phyloP scores from a whole-genome alignment of 2,329 filamentous ascomycete species.

The Ophiocordyceps australis region DNA sequence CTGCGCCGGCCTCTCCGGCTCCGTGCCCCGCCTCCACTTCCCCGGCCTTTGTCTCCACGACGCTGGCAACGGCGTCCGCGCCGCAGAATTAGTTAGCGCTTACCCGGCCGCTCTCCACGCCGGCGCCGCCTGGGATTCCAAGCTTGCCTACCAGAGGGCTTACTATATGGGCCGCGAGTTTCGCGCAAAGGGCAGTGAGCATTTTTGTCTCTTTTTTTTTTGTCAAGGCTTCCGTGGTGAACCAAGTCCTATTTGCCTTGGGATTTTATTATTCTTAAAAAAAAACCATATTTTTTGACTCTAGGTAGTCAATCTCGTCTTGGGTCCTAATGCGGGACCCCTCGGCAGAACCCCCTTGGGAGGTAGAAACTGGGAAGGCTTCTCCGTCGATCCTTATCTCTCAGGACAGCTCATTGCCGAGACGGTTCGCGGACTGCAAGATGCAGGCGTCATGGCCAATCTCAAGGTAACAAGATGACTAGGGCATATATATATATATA shows the following conservation, averaged over 20 bases:
- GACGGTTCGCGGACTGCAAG: constrained; percentile 58
- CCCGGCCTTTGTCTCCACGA: constrained; percentile 30
- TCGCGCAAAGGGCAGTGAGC: constrained; percentile 35
- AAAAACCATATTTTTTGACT: background rate
- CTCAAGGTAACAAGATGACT: constrained; percentile 34
- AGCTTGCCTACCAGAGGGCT: constrained; percentile 30
- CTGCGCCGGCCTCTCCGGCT: constrained; percentile 27
- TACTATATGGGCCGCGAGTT: constrained; percentile 38
- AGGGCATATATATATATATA: too few species aligned
- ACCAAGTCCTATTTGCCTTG: too few species aligned
- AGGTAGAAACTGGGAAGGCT: constrained; percentile 61
- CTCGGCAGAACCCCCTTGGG: constrained; percentile 52
- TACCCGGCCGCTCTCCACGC: constrained; percentile 28
- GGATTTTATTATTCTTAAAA: too few species aligned
- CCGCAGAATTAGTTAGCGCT: constrained; percentile 26
- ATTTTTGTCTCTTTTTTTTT: too few species aligned
- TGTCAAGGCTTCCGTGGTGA: too few species aligned
- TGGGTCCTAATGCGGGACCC: constrained; percentile 55
- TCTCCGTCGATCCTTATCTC: constrained; percentile 52
- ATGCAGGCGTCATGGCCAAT: constrained; percentile 62
- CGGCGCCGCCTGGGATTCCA: constrained; percentile 33
- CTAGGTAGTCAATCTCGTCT: constrained; percentile 39
- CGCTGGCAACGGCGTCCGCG: constrained; percentile 28
- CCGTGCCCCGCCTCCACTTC: constrained; percentile 23
- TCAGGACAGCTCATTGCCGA: constrained; percentile 54